Percentiles rank a stretch among this genome's conserved stretches.
Evolutionary conservation across 768 basidiomycete species (phyloP).

Genomic region (Pleurotus cornucopiae): DNA sequence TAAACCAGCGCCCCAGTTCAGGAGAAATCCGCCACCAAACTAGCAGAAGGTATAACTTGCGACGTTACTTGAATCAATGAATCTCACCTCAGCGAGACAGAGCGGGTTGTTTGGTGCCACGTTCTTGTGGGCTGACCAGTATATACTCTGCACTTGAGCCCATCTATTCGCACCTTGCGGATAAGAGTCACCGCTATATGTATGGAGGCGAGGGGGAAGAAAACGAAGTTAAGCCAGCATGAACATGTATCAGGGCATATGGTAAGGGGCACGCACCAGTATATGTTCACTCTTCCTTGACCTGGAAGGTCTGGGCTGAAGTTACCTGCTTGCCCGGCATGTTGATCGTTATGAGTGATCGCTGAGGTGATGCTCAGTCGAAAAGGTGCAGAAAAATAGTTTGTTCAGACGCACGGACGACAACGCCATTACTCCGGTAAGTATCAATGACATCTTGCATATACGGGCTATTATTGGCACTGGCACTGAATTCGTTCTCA

Average conservation of each 20-base stretch:
- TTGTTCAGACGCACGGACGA: conserved; percentile 34
- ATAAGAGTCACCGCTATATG: conserved; percentile 43
- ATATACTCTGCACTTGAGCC: conserved; percentile 47
- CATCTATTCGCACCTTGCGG: conserved; percentile 44
- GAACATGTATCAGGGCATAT: not conserved
- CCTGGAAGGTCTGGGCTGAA: conserved; percentile 46
- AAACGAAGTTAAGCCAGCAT: not conserved
- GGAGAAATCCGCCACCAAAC: conserved; percentile 47
- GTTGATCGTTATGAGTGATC: conserved; percentile 46
- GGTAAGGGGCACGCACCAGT: conserved; percentile 28
- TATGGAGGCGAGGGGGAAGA: no score
- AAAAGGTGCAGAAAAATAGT: not conserved
- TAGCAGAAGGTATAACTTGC: conserved; percentile 11
- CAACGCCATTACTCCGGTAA: conserved; percentile 41
- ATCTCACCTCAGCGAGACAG: conserved; percentile 42
- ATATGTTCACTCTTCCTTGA: conserved; percentile 41
- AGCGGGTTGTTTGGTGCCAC: conserved; percentile 44
- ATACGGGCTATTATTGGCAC: conserved; percentile 35
- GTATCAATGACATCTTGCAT: conserved; percentile 48
- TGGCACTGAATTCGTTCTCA: conserved; percentile 51
- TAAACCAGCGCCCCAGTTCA: conserved; percentile 37
- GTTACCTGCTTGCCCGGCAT: conserved; percentile 41
- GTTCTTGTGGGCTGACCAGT: conserved; percentile 39
- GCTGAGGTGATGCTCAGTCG: conserved; percentile 23
- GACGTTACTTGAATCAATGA: not conserved